Conservation (phyloP, 2,329 filamentous ascomycete genomes). For the Colletotrichum scovillei region DNA sequence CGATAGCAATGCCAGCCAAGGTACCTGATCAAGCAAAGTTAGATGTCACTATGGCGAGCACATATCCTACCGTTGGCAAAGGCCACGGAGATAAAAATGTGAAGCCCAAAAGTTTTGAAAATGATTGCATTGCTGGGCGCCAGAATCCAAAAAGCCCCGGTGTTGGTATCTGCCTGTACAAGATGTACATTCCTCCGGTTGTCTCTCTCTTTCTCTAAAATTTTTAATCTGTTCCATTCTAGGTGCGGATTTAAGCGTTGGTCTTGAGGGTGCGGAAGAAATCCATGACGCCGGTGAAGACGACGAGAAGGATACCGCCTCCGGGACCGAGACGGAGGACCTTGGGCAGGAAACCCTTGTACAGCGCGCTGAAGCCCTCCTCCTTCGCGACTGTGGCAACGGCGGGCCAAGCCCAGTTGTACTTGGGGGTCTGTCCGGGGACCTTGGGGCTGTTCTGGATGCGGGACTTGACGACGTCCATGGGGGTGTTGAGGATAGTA, state of each 20-base stretch:
- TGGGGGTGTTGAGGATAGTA: constrained; percentile 92
- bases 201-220: background rate
- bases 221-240: background rate
- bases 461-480: constrained; percentile 97
- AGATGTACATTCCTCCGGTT: constrained; percentile 24
- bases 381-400: constrained; percentile 89
- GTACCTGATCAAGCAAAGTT: background rate
- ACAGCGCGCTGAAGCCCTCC: constrained; percentile 90
- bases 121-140: constrained; percentile 23
- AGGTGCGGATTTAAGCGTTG: constrained; percentile 21
- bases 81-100: too few species aligned
- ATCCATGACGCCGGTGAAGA: constrained; percentile 90
- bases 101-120: background rate
- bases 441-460: constrained; percentile 95
- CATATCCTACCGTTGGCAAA: background rate
- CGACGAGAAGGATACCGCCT: constrained; percentile 80
- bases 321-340: constrained; percentile 68
- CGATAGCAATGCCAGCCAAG: background rate
- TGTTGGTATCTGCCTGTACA: constrained; percentile 30
- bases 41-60: background rate
- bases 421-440: constrained; percentile 86
- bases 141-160: constrained; percentile 12
- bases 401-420: constrained; percentile 97
- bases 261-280: constrained; percentile 80
- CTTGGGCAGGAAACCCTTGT: constrained; percentile 98